Percentiles rank a stretch among this genome's conserved stretches.
phyloP scores from a whole-genome alignment of 2,329 filamentous ascomycete genomes.

The Chaetomium globosum region DNA sequence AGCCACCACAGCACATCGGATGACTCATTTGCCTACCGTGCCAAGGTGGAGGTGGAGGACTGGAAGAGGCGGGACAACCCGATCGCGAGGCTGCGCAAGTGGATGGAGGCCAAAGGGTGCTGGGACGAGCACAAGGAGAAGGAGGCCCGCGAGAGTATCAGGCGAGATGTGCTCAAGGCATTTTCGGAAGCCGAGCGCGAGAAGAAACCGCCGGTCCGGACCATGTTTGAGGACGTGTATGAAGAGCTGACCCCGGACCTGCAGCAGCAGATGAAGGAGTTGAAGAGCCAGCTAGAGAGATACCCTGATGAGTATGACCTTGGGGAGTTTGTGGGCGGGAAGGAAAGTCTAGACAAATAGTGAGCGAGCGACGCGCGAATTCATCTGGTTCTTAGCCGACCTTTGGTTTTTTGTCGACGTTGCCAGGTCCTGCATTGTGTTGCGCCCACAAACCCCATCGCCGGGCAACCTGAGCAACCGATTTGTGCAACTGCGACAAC shows the following conservation, averaged over 20 bases:
- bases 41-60: constrained; percentile 86
- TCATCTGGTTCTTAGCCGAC: constrained; percentile 5
- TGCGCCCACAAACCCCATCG: not conserved
- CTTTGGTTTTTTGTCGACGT: not conserved
- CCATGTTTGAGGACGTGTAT: constrained; percentile 87
- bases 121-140: constrained; percentile 88
- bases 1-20: constrained; percentile 94
- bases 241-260: constrained; percentile 69
- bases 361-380: constrained; percentile 20
- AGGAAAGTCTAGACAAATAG: constrained; percentile 38
- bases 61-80: constrained; percentile 63
- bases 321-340: constrained; percentile 41
- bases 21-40: constrained; percentile 94
- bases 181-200: constrained; percentile 82
- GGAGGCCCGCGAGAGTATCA: constrained; percentile 43
- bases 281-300: constrained; percentile 75
- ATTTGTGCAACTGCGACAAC: not conserved
- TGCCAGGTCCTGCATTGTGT: not conserved
- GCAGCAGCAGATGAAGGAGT: constrained; percentile 70
- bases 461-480: not conserved
- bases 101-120: constrained; percentile 77
- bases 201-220: constrained; percentile 72
- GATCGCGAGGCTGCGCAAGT: constrained; percentile 53
- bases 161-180: constrained; percentile 70
- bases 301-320: constrained; percentile 92